Base-by-base conservation (phyloP, 2,329 filamentous ascomycete genomes). In the Penicillium digitatum region DNA sequence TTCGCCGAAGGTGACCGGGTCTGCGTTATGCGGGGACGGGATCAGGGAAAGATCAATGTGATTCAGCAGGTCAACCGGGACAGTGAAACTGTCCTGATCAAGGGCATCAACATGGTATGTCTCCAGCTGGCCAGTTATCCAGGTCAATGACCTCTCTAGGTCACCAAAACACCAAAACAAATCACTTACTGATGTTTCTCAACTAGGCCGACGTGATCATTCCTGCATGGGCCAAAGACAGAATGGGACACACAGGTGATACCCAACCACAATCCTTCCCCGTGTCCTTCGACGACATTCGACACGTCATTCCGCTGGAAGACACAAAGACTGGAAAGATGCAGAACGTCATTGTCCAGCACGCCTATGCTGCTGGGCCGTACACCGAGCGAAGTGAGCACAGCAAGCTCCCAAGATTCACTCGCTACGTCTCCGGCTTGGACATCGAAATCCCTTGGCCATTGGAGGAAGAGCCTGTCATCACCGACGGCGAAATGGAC, bases 1-100 rank as follows among this genome's bases (percentile, higher is more conserved):
- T 76, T 92, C 55, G 82, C 80, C 24, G 68, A 75, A 4, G 85
- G 86, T 7, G 94, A 97, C 74, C 83, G 94, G 56, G 91, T 96
- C 31, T 89, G 93, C 50, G 76, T 97, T 55, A 76, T 90, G 51
- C 84, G 87, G 57, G 92, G 93, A 9, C 82, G 81, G 34, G 88
- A 94, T 67, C 88, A 86, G 76, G 91, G 91, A 66, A 89, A 87
- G 76, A 94, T 99, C 73, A 89, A 89, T 48, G 76, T 77, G n/a
- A 83, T 97, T 42, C 72, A 71, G 56, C 71, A 77, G 1, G 77
- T 95, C 43, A 75, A 84, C 61, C 58, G 68, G 5, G 72, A 80
- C 11, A 76, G 74, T 43, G 86, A 84, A 57, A 80, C 81, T 58
- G 77, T 90, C 43, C 78, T 74, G n/a, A 74, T 92, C 40, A 79